These are phyloP conservation scores for Sarcocystis neurona DNA, from an alignment of 169 alveolate genomes.

Conservation along the genomic window DNA sequence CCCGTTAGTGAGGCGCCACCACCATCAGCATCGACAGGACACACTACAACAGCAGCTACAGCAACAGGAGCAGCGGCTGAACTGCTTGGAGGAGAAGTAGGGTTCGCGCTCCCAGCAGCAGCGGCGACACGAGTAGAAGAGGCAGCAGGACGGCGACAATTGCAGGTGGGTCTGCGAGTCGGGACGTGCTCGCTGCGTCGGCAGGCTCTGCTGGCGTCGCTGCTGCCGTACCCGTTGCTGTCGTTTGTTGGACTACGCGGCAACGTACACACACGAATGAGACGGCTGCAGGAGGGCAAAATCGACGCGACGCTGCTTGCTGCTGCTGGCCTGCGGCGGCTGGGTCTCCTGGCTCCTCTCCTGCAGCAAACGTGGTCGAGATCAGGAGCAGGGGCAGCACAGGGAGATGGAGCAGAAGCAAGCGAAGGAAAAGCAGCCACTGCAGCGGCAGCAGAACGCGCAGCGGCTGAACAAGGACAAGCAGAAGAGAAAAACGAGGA, in stretches of 20 bases:
- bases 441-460: background rate
- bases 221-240: slow-evolving; percentile 14
- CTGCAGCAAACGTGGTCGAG: slow-evolving; percentile 63
- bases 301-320: slow-evolving; percentile 71
- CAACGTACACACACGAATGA: slow-evolving; percentile 72
- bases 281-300: slow-evolving; percentile 61
- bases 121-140: too few species aligned
- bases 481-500: too few species aligned
- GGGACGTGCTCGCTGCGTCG: slow-evolving; percentile 68
- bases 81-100: too few species aligned
- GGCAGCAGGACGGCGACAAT: background rate
- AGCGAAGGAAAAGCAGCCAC: background rate
- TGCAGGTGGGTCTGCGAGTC: slow-evolving; percentile 11
- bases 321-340: slow-evolving; percentile 68
- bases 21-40: too few species aligned
- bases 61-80: too few species aligned
- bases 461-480: background rate
- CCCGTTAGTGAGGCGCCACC: too few species aligned
- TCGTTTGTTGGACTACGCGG: slow-evolving; percentile 69
- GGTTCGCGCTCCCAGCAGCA: too few species aligned
- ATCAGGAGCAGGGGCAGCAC: slow-evolving; percentile 25
- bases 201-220: slow-evolving; percentile 46
- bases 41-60: too few species aligned
- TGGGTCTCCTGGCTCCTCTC: slow-evolving; percentile 61
- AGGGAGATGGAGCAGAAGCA: background rate